Conservation (phyloP, 2,329 filamentous ascomycete species). For the Aspergillus texensis region DNA sequence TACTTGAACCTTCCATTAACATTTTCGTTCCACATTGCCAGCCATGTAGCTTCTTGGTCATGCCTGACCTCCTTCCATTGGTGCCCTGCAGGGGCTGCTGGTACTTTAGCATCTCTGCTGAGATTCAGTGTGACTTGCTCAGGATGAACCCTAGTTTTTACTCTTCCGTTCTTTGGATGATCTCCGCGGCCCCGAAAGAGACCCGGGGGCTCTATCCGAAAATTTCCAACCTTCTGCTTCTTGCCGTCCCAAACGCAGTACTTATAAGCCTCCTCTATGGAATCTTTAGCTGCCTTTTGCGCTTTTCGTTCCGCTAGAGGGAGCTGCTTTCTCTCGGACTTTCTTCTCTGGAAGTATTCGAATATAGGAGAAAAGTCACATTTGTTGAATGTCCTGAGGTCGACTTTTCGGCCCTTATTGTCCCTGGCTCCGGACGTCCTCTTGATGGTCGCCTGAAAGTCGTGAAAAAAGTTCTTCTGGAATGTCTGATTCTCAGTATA, state of each 20-base stretch:
- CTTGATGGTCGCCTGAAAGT: conserved; percentile 82
- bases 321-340: conserved; percentile 77
- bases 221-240: conserved; percentile 98
- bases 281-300: conserved; percentile 85
- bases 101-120: conserved; percentile 84
- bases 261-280: conserved; percentile 77
- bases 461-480: conserved; percentile 92
- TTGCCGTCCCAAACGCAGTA: conserved; percentile 93
- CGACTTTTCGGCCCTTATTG: conserved; percentile 75
- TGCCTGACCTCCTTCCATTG: conserved; percentile 97
- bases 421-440: conserved; percentile 85
- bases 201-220: conserved; percentile 92
- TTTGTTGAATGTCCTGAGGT: conserved; percentile 86
- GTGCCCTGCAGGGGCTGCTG: conserved; percentile 81
- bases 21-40: conserved; percentile 99
- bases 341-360: conserved; percentile 77
- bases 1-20: conserved; percentile 99
- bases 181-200: conserved; percentile 97
- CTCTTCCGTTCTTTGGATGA: conserved; percentile 93
- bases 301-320: conserved; percentile 84
- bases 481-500: conserved; percentile 93
- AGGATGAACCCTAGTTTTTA: conserved; percentile 86
- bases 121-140: conserved; percentile 99
- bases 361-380: conserved; percentile 92
- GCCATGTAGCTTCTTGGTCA: conserved; percentile 95